Evolutionary conservation across 2,329 filamentous ascomycete species (phyloP), one percentile per base, ranked within the genome.

Genomic region (Atkinsonella texensis): DNA sequence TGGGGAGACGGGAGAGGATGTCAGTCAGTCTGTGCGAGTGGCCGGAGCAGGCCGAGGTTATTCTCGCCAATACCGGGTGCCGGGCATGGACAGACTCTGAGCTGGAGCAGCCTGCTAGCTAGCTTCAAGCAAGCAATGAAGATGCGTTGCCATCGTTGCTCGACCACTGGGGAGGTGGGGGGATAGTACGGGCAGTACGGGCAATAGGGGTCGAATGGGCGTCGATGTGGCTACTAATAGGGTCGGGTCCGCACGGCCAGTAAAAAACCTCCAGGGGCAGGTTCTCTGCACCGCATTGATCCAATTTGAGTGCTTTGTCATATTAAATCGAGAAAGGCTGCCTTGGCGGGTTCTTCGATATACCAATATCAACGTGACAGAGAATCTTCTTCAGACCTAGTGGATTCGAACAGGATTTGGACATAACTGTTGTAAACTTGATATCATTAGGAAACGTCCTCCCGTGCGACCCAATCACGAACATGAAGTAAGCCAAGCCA

Each of bases 21-120:
- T 42, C 20, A 2, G 20, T 23, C 20, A 3, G 20, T 23, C 20
- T 23, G 20, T 23, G 40, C 23, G 48, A 39, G 38, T 50, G 48
- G 35, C 23, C 11, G n/a, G 32, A 17, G 28, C 38, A 52, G 18
- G 12, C 40, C 50, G 50, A 52, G 50, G 45, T 44, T 48, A 48
- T 52, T 52, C 28, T 48, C 45, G 35, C 18, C 0, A 43, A 23
- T 20, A 18, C 11, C 28, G 28, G 28, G 28, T 12, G 10, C 35
- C 35, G 35, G 10, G 35, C 35, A 38, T 13, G 28, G 28, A 28
- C 31, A 35, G 23, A 15, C n/a, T 42, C 23, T 20, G 39, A 28
- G 10, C 20, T 9, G 35, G 35, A 12, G 15, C 35, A 38, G 33
- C 2, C 33, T 2, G 10, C 33, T 11, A 13, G 33, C 33, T 35